Conservation (phyloP, 306 rosid species). For the Quercus parvula region DNA sequence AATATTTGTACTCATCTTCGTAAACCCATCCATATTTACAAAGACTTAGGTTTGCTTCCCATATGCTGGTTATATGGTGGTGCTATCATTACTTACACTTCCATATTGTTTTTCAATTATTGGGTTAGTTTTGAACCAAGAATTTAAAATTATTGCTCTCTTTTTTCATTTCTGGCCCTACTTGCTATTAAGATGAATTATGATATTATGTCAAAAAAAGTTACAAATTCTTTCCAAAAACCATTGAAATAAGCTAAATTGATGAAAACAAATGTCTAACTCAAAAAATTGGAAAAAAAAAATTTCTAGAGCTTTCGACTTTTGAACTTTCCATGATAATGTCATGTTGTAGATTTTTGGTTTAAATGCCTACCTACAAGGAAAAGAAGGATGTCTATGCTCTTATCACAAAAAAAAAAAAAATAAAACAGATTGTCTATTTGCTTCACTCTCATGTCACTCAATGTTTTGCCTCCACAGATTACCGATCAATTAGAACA, state of each 20-base stretch:
- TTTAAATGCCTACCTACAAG: background rate
- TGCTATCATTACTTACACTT: background rate
- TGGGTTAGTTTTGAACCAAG: background rate
- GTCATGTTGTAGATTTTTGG: background rate
- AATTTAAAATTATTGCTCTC: background rate
- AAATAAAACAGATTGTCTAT: background rate
- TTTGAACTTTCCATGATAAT: background rate
- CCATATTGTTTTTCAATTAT: background rate
- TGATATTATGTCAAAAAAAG: background rate
- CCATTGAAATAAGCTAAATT: background rate
- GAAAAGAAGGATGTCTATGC: background rate
- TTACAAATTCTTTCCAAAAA: background rate
- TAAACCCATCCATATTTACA: background rate
- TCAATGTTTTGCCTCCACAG: constrained; percentile 43
- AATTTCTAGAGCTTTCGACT: background rate
- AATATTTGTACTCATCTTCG: background rate
- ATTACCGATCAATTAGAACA: constrained; percentile 75
- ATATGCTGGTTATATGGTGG: background rate
- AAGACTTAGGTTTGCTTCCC: background rate
- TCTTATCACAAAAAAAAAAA: no score
- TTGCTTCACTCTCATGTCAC: constrained; percentile 18
- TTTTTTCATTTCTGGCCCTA: background rate
- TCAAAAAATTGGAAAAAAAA: background rate
- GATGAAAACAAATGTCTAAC: background rate
- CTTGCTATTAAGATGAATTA: background rate